Evolutionary conservation across 768 basidiomycete genomes (phyloP).

Genomic region (Psilocybe sp.): DNA sequence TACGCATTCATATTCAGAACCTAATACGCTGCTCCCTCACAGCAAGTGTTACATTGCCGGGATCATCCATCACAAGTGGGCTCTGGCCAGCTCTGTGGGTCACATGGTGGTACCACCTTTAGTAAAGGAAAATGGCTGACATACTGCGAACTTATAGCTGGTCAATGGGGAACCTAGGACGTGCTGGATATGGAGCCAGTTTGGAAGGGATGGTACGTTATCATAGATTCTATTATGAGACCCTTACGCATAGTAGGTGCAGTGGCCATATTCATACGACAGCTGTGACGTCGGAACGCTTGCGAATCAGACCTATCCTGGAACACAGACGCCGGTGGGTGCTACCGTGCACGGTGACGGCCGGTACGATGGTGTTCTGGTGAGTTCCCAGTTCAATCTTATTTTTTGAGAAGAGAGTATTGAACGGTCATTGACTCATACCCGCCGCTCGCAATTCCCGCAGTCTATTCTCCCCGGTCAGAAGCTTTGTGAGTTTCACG

Average conservation of each 20-base stretch:
- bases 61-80: constrained; percentile 21
- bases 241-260: not conserved
- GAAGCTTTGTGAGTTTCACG: constrained; percentile 27
- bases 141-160: constrained; percentile 30
- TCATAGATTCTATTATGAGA: not conserved
- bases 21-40: not conserved
- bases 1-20: not conserved
- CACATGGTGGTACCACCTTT: not conserved
- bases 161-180: constrained; percentile 55
- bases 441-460: too few relatives aligned
- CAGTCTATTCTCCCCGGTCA: constrained; percentile 74
- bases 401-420: not conserved
- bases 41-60: constrained; percentile 27
- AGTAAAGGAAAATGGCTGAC: not conserved
- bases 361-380: constrained; percentile 36
- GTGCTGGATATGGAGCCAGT: constrained; percentile 73
- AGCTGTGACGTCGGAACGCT: constrained; percentile 81
- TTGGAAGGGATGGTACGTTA: constrained; percentile 60
- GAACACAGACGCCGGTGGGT: constrained; percentile 44
- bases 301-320: constrained; percentile 74
- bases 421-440: not conserved
- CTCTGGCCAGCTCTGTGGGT: constrained; percentile 36
- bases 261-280: constrained; percentile 75
- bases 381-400: constrained; percentile 11
- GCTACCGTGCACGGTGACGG: constrained; percentile 44